These are phyloP conservation scores for Lithocarpus polystachyus DNA, from an alignment of 306 rosid species.

Conservation along the genomic window DNA sequence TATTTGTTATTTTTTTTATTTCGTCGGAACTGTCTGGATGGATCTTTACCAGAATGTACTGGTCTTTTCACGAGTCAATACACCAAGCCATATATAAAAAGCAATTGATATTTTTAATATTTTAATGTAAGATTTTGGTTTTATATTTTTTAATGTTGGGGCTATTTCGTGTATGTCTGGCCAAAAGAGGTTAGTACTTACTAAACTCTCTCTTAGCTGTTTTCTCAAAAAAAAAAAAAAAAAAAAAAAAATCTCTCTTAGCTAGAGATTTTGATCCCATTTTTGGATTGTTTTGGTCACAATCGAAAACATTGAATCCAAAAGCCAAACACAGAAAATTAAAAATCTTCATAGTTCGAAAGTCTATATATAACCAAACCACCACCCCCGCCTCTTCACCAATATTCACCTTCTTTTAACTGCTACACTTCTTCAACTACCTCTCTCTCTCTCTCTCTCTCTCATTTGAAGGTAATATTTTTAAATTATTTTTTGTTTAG, in stretches of 20 bases:
- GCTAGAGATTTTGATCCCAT: conserved; percentile 42
- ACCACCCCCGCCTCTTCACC: background rate
- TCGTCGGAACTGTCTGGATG: too few species aligned
- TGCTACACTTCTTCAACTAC: background rate
- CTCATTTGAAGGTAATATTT: background rate
- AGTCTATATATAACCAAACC: background rate
- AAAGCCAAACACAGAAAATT: conserved; percentile 14
- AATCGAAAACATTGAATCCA: conserved; percentile 20
- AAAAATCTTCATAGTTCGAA: background rate
- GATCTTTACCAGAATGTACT: too few species aligned
- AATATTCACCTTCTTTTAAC: background rate
- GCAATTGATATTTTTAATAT: too few species aligned
- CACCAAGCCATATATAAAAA: too few species aligned
- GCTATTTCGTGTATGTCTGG: too few species aligned
- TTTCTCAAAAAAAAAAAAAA: too few species aligned
- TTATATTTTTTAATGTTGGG: too few species aligned
- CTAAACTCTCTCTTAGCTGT: background rate
- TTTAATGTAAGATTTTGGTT: too few species aligned
- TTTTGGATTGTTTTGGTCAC: background rate
- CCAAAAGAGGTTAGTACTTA: background rate
- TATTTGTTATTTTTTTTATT: too few species aligned
- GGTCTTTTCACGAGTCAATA: too few species aligned
- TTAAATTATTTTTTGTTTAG: background rate
- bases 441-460: background rate
- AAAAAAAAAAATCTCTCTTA: background rate